Evolutionary conservation across 192 early-diverging fungal genomes (phyloP), one percentile per base, ranked within the genome.

Genomic region (Coemansia sp.): DNA sequence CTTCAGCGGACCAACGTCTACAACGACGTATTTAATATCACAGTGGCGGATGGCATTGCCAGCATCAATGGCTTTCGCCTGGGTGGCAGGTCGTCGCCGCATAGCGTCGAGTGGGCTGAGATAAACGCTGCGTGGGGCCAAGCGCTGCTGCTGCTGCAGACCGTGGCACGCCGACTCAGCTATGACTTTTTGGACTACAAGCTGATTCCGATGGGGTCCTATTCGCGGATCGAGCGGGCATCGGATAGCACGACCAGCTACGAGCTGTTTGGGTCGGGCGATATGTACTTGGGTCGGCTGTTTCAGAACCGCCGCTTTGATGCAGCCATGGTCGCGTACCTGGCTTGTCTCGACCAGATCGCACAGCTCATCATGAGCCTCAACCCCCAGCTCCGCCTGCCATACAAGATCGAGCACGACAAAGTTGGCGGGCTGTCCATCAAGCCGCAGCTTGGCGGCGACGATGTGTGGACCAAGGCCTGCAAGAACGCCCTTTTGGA

Each of bases 91-190:
- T 83, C 94, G 11, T 85, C 88, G 10, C 78, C 81, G 6, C 86
- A 92, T 66, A 85, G 84, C 35, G 94, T 98, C 33, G 95, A 96
- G 38, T 98, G 96, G 96, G 83, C 76, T 23, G 96, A 98, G 80
- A 95, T 98, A 60, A 98, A 98, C 80, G 94, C 96, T 0, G 96
- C 92, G 2, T 90, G 94, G 91, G 96, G 96, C 18, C 95, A 96
- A 66, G 85, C 92, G 6, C 61, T 94, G 36, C 75, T 98, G 21
- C 77, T 98, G 59, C 66, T 98, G 21, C 90, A 95, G 72, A 94
- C 93, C 0, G 85, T 97, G 23, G 94, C 93, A 10, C 88, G 88
- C 62, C 91, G 92, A 64, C 84, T 96, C 5, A 86, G 87, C 12
- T 93, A 94, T 68, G 85, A 87, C 31, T 96, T 98, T 72, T 79